phyloP scores from a whole-genome alignment of 2,329 filamentous ascomycete species.

The Cercospora janseana region DNA sequence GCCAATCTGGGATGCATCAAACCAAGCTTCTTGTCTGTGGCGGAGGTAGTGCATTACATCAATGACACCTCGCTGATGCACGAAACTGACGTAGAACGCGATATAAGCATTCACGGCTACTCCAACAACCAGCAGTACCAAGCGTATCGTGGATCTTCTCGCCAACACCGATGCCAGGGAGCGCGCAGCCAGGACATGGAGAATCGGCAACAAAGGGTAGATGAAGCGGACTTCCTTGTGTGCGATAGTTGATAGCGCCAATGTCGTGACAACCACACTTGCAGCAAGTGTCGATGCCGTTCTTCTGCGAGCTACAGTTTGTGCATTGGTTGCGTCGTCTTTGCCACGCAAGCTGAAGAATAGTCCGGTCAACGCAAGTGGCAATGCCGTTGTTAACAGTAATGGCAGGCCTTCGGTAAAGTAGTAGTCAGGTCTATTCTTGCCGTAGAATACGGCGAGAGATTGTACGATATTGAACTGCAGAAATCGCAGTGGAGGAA shows the following conservation, averaged over 20 bases:
- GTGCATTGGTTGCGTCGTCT: not conserved
- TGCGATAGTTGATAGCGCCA: conserved; percentile 70
- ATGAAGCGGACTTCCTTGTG: conserved; percentile 99
- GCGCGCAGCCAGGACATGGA: conserved; percentile 76
- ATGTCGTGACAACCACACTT: conserved; percentile 57
- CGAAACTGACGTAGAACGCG: conserved; percentile 68
- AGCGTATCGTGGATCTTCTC: conserved; percentile 43
- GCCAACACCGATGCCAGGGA: conserved; percentile 65
- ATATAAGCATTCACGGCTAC: conserved; percentile 68
- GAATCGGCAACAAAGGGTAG: conserved; percentile 82
- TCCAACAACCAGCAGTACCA: conserved; percentile 51
- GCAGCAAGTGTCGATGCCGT: conserved; percentile 54
- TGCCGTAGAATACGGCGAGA: conserved; percentile 88
- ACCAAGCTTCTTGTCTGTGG: conserved; percentile 46
- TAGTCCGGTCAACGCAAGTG: conserved; percentile 68
- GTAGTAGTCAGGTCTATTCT: conserved; percentile 90
- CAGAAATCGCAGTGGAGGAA: conserved; percentile 83
- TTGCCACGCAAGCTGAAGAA: conserved; percentile 43
- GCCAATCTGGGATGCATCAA: conserved; percentile 13
- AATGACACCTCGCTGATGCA: conserved; percentile 79
- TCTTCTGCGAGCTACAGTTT: conserved; percentile 16
- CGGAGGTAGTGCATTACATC: conserved; percentile 73
- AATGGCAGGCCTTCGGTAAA: conserved; percentile 84
- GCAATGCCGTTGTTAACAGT: conserved; percentile 77
- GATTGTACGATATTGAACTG: conserved; percentile 88